phyloP scores from a whole-genome alignment of 495 filamentous ascomycete genomes.

The Xylaria intraflava region DNA sequence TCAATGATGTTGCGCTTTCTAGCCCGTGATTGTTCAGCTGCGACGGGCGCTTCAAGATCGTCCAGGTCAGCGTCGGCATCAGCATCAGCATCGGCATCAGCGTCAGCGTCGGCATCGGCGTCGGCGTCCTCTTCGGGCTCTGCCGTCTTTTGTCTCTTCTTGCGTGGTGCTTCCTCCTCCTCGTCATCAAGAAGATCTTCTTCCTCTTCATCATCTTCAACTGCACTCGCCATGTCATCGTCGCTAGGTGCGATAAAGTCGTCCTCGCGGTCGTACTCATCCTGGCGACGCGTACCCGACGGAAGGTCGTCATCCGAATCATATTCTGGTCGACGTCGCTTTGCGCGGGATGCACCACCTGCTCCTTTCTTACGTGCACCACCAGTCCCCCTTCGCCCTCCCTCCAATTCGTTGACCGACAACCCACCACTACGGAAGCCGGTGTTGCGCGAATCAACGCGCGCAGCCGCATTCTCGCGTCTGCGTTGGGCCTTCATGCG shows the following conservation, averaged over 20 bases:
- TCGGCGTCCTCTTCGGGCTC: slow-evolving; percentile 38
- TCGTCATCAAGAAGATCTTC: slow-evolving; percentile 42
- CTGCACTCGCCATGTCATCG: slow-evolving; percentile 53
- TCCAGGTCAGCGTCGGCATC: slow-evolving; percentile 28
- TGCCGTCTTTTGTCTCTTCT: slow-evolving; percentile 44
- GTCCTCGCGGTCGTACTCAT: slow-evolving; percentile 80
- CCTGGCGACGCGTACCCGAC: slow-evolving; percentile 56
- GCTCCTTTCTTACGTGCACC: slow-evolving; percentile 39
- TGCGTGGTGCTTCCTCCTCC: slow-evolving; percentile 39
- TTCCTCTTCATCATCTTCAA: slow-evolving; percentile 58
- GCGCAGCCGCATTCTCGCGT: slow-evolving; percentile 60
- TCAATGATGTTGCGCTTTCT: slow-evolving; percentile 40
- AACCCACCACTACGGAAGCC: slow-evolving; percentile 53
- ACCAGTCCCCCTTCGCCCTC: slow-evolving; percentile 34
- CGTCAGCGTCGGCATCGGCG: slow-evolving; percentile 37
- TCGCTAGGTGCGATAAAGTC: slow-evolving; percentile 72
- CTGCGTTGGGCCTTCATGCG: slow-evolving; percentile 59
- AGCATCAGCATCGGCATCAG: slow-evolving; percentile 33
- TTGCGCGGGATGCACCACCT: slow-evolving; percentile 33
- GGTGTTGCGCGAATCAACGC: slow-evolving; percentile 49
- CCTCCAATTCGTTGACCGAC: slow-evolving; percentile 69
- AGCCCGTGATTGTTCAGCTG: slow-evolving; percentile 22
- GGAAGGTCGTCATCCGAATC: slow-evolving; percentile 61
- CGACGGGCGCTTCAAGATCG: slow-evolving; percentile 36
- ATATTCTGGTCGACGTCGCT: slow-evolving; percentile 44